phyloP scores from a whole-genome alignment of 139 green algal genomes.

The Raphidocelis subcapitata region DNA sequence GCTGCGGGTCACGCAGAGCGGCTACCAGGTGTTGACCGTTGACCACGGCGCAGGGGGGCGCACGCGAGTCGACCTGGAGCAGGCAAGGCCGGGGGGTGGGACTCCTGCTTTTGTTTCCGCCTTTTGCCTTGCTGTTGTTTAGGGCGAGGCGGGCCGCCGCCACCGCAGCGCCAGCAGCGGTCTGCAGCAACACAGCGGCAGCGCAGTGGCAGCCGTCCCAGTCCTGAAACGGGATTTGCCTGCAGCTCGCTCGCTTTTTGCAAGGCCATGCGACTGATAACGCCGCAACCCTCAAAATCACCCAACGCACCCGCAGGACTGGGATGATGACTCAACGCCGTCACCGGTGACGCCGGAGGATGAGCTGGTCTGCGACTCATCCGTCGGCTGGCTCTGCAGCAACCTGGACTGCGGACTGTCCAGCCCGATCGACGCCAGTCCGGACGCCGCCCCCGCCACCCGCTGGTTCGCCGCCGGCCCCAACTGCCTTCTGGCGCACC shows the following conservation, averaged over 20 bases:
- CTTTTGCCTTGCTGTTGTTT: neutral
- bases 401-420: constrained; percentile 45
- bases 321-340: constrained; percentile 16
- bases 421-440: neutral
- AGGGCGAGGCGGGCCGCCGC: too few species aligned
- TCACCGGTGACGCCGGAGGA: constrained; percentile 47
- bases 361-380: constrained; percentile 65
- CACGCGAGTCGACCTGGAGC: constrained; percentile 60
- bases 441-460: constrained; percentile 5
- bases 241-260: too few species aligned
- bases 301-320: too few species aligned
- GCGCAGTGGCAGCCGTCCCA: too few species aligned
- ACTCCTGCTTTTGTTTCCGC: neutral
- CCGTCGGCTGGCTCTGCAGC: constrained; percentile 62
- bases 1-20: constrained; percentile 34
- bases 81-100: constrained; percentile 45
- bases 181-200: too few species aligned
- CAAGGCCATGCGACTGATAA: too few species aligned
- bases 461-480: constrained; percentile 51
- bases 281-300: too few species aligned
- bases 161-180: too few species aligned
- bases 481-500: constrained; percentile 54
- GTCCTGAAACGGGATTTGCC: too few species aligned
- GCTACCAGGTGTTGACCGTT: constrained; percentile 70
- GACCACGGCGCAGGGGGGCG: constrained; percentile 57